phyloP scores from a whole-genome alignment of 805 yeast genomes.

The Candida palmyrensis region DNA sequence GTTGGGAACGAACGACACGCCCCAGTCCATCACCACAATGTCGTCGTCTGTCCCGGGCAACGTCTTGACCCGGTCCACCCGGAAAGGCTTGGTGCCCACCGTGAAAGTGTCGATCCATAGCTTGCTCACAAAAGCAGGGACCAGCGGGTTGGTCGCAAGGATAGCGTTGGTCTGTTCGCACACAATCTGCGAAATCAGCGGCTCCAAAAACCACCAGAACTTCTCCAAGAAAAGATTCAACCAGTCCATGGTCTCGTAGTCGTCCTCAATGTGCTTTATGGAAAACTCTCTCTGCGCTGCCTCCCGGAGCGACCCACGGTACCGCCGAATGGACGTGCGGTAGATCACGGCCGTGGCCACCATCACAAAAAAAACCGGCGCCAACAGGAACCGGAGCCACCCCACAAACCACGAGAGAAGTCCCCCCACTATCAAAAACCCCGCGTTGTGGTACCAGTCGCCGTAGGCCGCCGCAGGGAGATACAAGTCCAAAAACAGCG shows the following conservation, averaged over 20 bases:
- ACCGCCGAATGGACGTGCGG: slow-evolving; percentile 77
- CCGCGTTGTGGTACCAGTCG: slow-evolving; percentile 96
- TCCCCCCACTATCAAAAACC: slow-evolving; percentile 59
- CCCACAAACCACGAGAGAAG: slow-evolving; percentile 77
- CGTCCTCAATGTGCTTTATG: slow-evolving; percentile 75
- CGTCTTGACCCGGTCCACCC: slow-evolving; percentile 86
- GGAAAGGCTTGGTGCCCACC: slow-evolving; percentile 91
- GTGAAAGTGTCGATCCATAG: slow-evolving; percentile 87
- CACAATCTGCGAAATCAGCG: slow-evolving; percentile 79
- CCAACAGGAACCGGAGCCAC: slow-evolving; percentile 66
- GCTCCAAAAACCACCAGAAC: slow-evolving; percentile 90
- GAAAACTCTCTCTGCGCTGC: slow-evolving; percentile 83
- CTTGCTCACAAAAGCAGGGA: slow-evolving; percentile 78
- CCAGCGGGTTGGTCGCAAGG: slow-evolving; percentile 67
- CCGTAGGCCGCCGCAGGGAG: slow-evolving; percentile 78
- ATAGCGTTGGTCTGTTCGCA: slow-evolving; percentile 82
- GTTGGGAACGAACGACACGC: slow-evolving; percentile 87
- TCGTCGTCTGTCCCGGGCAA: slow-evolving; percentile 86
- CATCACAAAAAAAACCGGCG: slow-evolving; percentile 74
- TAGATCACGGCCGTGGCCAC: slow-evolving; percentile 62
- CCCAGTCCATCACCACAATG: slow-evolving; percentile 98
- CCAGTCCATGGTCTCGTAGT: slow-evolving; percentile 96
- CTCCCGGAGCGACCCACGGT: slow-evolving; percentile 70
- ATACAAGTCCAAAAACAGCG: slow-evolving; percentile 70
- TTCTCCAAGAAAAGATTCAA: slow-evolving; percentile 81